Conservation (phyloP, 176 grass and related monocot genomes). For the Eragrostis nindensis region DNA sequence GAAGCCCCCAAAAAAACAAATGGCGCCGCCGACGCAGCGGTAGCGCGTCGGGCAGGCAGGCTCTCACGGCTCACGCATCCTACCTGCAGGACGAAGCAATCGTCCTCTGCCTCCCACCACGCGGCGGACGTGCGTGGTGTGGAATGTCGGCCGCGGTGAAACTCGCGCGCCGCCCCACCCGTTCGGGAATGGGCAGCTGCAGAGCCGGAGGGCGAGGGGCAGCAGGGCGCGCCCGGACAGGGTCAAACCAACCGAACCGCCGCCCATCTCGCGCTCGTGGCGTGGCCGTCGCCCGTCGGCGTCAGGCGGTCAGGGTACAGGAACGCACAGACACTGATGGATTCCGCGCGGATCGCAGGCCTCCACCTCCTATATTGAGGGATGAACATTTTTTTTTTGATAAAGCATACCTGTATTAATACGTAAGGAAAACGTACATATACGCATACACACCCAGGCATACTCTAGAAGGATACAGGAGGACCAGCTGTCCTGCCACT, state of each 20-base stretch:
- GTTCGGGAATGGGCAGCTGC: background rate
- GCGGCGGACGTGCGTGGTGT: background rate
- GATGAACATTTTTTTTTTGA: no score
- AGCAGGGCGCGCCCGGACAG: background rate
- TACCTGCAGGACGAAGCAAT: background rate
- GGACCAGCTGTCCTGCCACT: no score
- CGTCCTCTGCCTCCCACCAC: background rate
- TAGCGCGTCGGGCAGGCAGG: no score
- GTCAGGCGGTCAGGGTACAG: background rate
- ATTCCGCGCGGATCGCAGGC: background rate
- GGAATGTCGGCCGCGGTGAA: background rate
- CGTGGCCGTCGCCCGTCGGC: background rate
- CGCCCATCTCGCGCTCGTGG: background rate
- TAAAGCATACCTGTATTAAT: no score
- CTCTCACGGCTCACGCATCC: background rate
- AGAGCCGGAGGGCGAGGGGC: background rate
- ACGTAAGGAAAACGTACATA: no score
- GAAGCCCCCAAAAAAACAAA: background rate
- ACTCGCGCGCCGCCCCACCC: background rate
- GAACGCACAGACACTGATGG: background rate
- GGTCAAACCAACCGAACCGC: background rate
- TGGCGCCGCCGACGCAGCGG: background rate
- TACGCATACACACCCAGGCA: no score
- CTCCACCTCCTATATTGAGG: no score
- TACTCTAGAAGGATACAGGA: no score